These are phyloP conservation scores for Phylloporus arenicola DNA, from an alignment of 768 basidiomycete genomes.

Conservation along the genomic window DNA sequence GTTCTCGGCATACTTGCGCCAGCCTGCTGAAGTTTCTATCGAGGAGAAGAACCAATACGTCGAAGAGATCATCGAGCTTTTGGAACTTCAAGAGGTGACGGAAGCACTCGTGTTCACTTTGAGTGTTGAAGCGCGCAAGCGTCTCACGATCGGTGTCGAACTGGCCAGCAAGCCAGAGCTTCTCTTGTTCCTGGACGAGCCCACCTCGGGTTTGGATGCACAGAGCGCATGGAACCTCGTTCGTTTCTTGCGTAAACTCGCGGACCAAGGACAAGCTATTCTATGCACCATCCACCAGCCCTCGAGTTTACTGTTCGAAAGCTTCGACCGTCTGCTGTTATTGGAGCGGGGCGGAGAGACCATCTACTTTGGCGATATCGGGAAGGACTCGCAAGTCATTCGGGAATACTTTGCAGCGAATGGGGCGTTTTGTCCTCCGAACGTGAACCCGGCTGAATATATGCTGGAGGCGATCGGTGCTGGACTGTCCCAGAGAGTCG, in stretches of 20 bases:
- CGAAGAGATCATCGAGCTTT: constrained; percentile 76
- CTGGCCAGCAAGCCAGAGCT: constrained; percentile 63
- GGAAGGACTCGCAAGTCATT: constrained; percentile 60
- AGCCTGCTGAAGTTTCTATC: constrained; percentile 58
- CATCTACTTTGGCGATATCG: constrained; percentile 92
- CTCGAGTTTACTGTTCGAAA: constrained; percentile 79
- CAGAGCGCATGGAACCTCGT: constrained; percentile 78
- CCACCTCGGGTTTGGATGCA: constrained; percentile 53
- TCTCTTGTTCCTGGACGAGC: constrained; percentile 35
- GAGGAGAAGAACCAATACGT: constrained; percentile 77
- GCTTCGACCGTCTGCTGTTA: constrained; percentile 69
- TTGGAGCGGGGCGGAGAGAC: constrained; percentile 80
- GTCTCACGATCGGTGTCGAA: constrained; percentile 88
- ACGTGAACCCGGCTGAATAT: constrained; percentile 76
- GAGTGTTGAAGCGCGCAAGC: constrained; percentile 68
- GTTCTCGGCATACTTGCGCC: constrained; percentile 81
- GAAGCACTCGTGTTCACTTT: constrained; percentile 77
- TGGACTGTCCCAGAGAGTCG: constrained; percentile 65
- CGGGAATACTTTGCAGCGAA: constrained; percentile 71
- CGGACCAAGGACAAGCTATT: constrained; percentile 82
- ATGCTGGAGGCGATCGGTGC: constrained; percentile 88
- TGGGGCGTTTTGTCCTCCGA: constrained; percentile 65
- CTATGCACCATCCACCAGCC: constrained; percentile 90
- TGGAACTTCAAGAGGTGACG: constrained; percentile 78
- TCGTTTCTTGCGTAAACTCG: constrained; percentile 77